Evolutionary conservation across 116 monocot genomes (phyloP).

Genomic region (Phalaenopsis hybrid): DNA sequence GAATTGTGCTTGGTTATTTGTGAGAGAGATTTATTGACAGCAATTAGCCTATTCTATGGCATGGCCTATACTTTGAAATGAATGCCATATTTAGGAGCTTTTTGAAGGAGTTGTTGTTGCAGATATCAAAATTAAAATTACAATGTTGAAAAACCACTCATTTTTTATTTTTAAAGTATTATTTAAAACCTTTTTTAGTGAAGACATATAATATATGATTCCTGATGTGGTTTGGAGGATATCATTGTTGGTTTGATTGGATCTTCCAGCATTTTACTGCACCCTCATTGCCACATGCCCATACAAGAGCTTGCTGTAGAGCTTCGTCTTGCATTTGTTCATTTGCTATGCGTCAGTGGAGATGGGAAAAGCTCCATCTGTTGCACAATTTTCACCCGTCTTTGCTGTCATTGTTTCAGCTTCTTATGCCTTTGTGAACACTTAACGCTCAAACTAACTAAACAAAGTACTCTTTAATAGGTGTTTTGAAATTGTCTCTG

Average conservation of each 20-base stretch:
- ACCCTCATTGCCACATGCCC: conserved; percentile 49
- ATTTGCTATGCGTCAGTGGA: conserved; percentile 83
- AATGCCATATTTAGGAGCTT: no score
- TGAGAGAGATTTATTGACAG: no score
- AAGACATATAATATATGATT: conserved; percentile 82
- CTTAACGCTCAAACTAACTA: no score
- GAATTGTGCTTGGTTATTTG: no score
- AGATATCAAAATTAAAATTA: no score
- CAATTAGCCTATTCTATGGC: no score
- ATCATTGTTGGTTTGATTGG: conserved; percentile 47
- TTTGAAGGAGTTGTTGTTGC: no score
- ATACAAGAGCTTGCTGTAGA: conserved; percentile 54
- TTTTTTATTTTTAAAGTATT: neutral
- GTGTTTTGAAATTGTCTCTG: no score
- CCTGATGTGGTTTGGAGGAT: conserved; percentile 56
- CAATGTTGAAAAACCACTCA: conserved; percentile 47
- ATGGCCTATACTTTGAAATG: no score
- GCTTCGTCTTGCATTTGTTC: conserved; percentile 58
- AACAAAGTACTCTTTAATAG: no score
- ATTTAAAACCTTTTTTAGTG: conserved; percentile 7
- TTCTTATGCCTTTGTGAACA: no score
- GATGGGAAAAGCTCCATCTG: conserved; percentile 27
- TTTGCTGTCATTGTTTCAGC: no score
- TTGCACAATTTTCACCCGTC: neutral
- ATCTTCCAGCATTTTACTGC: conserved; percentile 60